A percentile compares a stretch with the other conserved stretches of the same genome.
These are phyloP conservation scores for Metschnikowia shivogae DNA, from an alignment of 805 yeast genomes.

Conservation along the genomic window DNA sequence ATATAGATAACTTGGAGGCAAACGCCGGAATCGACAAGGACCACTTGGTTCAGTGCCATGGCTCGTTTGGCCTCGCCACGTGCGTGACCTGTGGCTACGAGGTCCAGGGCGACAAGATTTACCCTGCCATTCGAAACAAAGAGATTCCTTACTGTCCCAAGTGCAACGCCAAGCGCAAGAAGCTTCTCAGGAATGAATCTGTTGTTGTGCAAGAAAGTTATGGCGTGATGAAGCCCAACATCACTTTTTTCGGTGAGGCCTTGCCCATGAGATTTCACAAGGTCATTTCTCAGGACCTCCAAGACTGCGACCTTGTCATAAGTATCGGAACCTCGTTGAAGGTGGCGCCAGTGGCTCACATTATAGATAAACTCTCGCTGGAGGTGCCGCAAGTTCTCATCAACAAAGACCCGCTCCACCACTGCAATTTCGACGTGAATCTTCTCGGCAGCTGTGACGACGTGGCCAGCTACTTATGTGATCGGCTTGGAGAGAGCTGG, in stretches of 20 bases:
- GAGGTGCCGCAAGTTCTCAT: slow-evolving; percentile 79
- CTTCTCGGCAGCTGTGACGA: slow-evolving; percentile 82
- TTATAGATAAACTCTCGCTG: slow-evolving; percentile 69
- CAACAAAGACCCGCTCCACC: slow-evolving; percentile 70
- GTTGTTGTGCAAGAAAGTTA: slow-evolving; percentile 44
- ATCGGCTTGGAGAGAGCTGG: slow-evolving; percentile 31
- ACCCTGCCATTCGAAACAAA: slow-evolving; percentile 51
- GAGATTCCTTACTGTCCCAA: slow-evolving; percentile 70
- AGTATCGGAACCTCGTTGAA: slow-evolving; percentile 89
- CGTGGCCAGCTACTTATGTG: slow-evolving; percentile 57
- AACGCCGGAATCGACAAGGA: slow-evolving; percentile 68
- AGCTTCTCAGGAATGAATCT: slow-evolving; percentile 23
- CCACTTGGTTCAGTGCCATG: slow-evolving; percentile 83
- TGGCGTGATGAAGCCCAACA: slow-evolving; percentile 90
- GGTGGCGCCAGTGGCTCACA: slow-evolving; percentile 88
- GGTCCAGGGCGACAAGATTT: slow-evolving; percentile 64
- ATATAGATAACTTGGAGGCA: slow-evolving; percentile 83
- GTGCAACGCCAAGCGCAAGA: slow-evolving; percentile 47
- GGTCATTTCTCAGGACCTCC: slow-evolving; percentile 53
- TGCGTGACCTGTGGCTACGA: slow-evolving; percentile 71
- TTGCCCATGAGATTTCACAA: slow-evolving; percentile 69
- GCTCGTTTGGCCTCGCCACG: slow-evolving; percentile 84
- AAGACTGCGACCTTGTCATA: slow-evolving; percentile 69
- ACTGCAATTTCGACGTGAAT: slow-evolving; percentile 74
- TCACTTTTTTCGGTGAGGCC: slow-evolving; percentile 86